These are phyloP conservation scores for Apiotrichum montevideense DNA, from an alignment of 1,284 basidiomycete genomes.

Conservation along the genomic window DNA sequence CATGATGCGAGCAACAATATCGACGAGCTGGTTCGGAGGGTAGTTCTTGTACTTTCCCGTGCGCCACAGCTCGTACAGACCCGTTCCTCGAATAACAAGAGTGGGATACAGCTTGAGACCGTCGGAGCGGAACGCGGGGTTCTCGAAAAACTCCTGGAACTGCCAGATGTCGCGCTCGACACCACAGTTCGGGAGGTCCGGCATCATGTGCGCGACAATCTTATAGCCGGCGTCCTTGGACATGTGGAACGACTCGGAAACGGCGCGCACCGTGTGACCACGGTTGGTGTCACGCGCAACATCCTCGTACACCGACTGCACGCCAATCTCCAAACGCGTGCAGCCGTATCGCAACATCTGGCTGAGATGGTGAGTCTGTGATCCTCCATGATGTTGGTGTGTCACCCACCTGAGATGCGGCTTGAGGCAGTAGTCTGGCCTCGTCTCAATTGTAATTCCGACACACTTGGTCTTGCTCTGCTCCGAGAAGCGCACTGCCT, in stretches of 20 bases:
- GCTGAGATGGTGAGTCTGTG: slow-evolving; percentile 47
- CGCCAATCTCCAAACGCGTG: slow-evolving; percentile 95
- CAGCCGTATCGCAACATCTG: slow-evolving; percentile 99
- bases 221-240: slow-evolving; percentile 99
- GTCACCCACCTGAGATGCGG: slow-evolving; percentile 62
- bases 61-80: slow-evolving; percentile 92
- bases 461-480: slow-evolving; percentile 97
- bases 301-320: slow-evolving; percentile 98
- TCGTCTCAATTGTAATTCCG: slow-evolving; percentile 97
- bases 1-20: slow-evolving; percentile 91
- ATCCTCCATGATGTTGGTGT: no score
- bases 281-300: slow-evolving; percentile 98
- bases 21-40: slow-evolving; percentile 94
- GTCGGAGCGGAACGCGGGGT: slow-evolving; percentile 93
- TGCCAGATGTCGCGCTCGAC: slow-evolving; percentile 96
- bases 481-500: slow-evolving; percentile 96
- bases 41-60: slow-evolving; percentile 98
- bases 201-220: slow-evolving; percentile 98
- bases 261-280: slow-evolving; percentile 94
- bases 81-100: slow-evolving; percentile 94
- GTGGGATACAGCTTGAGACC: slow-evolving; percentile 99
- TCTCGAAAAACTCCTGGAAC: slow-evolving; percentile 93
- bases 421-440: slow-evolving; percentile 95
- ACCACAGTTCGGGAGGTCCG: slow-evolving; percentile 93
- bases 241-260: slow-evolving; percentile 95